Percentiles rank a stretch among this genome's conserved stretches.
These are phyloP conservation scores for Hordeum marinum DNA, from an alignment of 176 grass and related monocot genomes.

Conservation along the genomic window DNA sequence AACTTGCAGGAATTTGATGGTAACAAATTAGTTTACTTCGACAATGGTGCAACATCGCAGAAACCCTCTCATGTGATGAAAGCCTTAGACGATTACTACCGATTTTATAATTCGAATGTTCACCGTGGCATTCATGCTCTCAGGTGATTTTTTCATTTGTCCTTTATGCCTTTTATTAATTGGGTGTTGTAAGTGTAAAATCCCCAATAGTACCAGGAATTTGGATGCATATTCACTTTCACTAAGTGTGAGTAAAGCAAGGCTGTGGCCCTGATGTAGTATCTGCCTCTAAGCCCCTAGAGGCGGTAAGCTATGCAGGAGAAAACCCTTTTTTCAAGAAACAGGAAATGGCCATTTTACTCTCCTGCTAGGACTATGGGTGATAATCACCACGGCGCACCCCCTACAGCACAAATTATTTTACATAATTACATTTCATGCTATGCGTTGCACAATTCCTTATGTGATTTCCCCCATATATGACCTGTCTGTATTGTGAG, in stretches of 20 bases:
- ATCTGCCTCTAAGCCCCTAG: not conserved
- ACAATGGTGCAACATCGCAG: slow-evolving; percentile 87
- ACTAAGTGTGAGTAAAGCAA: not conserved
- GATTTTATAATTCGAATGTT: slow-evolving; percentile 86
- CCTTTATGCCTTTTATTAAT: not conserved
- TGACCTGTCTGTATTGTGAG: not conserved
- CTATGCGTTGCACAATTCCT: not conserved
- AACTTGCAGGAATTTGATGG: slow-evolving; percentile 69
- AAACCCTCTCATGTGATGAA: slow-evolving; percentile 76
- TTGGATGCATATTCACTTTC: not conserved
- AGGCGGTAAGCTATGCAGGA: not conserved
- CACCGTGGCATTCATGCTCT: slow-evolving; percentile 81
- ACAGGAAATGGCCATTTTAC: not conserved
- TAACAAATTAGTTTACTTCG: slow-evolving; percentile 71
- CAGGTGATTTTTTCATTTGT: slow-evolving; percentile 43
- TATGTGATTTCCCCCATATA: not conserved
- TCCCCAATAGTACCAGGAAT: not conserved
- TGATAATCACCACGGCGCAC: not conserved
- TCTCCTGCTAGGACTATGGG: not conserved
- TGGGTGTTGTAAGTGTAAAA: not conserved
- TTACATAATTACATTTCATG: not conserved
- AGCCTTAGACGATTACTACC: slow-evolving; percentile 65
- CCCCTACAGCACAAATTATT: not conserved
- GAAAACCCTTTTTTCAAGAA: not conserved
- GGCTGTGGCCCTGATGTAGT: not conserved